A percentile compares a stretch with the other conserved stretches of the same genome.
Conservation (phyloP, 192 early-diverging fungal genomes). For the Entophlyctis luteolus region DNA sequence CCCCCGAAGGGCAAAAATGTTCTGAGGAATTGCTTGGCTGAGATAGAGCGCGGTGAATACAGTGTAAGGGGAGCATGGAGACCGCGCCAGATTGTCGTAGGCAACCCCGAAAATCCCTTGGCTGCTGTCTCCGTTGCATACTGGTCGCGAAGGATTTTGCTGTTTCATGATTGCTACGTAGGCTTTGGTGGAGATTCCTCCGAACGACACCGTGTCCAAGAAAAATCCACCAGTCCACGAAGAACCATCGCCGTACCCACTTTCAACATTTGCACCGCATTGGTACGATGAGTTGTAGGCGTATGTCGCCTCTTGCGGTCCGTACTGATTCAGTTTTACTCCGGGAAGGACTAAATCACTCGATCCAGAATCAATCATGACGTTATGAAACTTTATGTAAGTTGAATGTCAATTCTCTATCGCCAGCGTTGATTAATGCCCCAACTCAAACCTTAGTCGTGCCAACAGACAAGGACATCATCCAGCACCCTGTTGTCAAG, state of each 20-base stretch:
- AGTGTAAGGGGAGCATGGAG: background rate
- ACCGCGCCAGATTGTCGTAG: background rate
- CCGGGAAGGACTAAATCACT: constrained; percentile 7
- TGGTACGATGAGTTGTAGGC: background rate
- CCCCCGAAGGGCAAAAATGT: background rate
- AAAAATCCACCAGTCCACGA: constrained; percentile 7
- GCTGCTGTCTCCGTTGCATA: background rate
- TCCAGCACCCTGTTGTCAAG: background rate
- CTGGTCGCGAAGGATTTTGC: background rate
- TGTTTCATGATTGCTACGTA: constrained; percentile 7
- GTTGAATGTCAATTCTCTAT: background rate
- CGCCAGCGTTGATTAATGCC: background rate
- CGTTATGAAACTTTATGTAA: background rate
- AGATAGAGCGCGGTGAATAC: background rate
- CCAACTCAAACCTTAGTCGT: background rate
- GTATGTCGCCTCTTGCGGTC: constrained; percentile 5
- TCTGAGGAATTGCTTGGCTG: background rate
- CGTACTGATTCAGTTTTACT: background rate
- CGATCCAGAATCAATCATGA: constrained; percentile 16
- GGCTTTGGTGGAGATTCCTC: background rate
- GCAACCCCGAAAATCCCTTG: constrained; percentile 15
- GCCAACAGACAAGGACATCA: constrained; percentile 1
- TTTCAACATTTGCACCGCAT: background rate
- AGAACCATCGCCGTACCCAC: background rate
- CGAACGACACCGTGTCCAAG: background rate